Evolutionary conservation across 2,329 filamentous ascomycete species (phyloP).

Genomic region (Beauveria sp.): DNA sequence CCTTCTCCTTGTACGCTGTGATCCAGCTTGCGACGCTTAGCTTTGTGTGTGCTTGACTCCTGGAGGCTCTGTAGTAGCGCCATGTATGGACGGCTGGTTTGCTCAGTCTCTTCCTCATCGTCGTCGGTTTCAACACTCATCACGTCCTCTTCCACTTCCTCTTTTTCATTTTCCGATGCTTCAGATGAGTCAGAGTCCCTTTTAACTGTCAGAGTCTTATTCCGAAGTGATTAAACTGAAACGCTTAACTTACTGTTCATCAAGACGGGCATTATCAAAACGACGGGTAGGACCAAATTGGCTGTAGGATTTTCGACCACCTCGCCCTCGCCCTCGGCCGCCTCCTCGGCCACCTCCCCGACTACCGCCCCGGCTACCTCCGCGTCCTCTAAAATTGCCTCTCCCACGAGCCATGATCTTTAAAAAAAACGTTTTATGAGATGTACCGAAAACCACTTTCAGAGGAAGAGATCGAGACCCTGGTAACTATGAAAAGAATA

Average conservation of each 20-base stretch:
- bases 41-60: slow-evolving; percentile 35
- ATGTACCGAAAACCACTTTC: not conserved
- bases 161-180: slow-evolving; percentile 22
- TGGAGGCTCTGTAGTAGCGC: slow-evolving; percentile 51
- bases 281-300: slow-evolving; percentile 28
- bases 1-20: slow-evolving; percentile 16
- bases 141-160: slow-evolving; percentile 29
- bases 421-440: slow-evolving; percentile 11
- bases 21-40: slow-evolving; percentile 52
- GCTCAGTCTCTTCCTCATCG: slow-evolving; percentile 38
- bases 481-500: slow-evolving; percentile 12
- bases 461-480: slow-evolving; percentile 24
- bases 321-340: slow-evolving; percentile 24
- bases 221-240: not conserved
- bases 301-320: slow-evolving; percentile 19
- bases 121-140: slow-evolving; percentile 34
- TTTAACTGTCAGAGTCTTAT: not conserved
- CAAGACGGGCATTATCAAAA: slow-evolving; percentile 29
- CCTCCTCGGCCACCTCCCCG: slow-evolving; percentile 21
- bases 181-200: slow-evolving; percentile 14
- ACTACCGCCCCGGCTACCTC: slow-evolving; percentile 21
- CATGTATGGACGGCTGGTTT: slow-evolving; percentile 44
- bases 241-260: slow-evolving; percentile 25
- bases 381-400: slow-evolving; percentile 25
- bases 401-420: slow-evolving; percentile 30